Evolutionary conservation across 1,284 basidiomycete species (phyloP).

Genomic region (Irpex rosettiformis): DNA sequence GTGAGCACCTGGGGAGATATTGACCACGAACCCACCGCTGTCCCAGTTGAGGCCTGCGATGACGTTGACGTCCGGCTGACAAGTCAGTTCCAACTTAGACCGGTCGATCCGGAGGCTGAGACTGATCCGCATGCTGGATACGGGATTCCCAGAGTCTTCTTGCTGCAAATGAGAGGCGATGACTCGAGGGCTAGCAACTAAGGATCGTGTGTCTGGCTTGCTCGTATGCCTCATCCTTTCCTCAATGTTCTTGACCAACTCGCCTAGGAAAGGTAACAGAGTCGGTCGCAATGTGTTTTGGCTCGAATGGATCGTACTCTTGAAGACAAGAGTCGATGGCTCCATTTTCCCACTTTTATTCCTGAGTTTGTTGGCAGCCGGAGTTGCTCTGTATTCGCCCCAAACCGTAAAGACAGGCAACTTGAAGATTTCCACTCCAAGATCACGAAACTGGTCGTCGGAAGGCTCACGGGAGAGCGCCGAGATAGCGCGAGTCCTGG

Average conservation of each 20-base stretch:
- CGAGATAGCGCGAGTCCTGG: constrained; percentile 34
- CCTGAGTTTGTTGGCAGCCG: constrained; percentile 36
- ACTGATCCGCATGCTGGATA: constrained; percentile 63
- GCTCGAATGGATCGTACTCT: constrained; percentile 82
- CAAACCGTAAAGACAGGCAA: constrained; percentile 83
- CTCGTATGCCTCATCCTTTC: constrained; percentile 49
- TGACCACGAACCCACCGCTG: constrained; percentile 84
- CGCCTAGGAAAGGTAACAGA: constrained; percentile 80
- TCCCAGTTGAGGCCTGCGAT: constrained; percentile 86
- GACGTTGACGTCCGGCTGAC: constrained; percentile 87
- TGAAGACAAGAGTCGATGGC: constrained; percentile 66
- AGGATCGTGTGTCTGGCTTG: constrained; percentile 21
- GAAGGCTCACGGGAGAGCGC: constrained; percentile 37
- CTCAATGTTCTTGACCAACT: constrained; percentile 65
- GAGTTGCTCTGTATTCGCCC: constrained; percentile 71
- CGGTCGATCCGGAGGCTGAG: constrained; percentile 88
- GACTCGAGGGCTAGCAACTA: constrained; percentile 5
- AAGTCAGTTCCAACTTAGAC: constrained; percentile 81
- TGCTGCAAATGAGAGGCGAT: background rate
- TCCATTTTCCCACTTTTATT: constrained; percentile 29
- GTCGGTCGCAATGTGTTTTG: constrained; percentile 79
- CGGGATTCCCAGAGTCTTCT: constrained; percentile 17
- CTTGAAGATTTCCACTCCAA: constrained; percentile 61
- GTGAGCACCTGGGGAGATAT: constrained; percentile 67
- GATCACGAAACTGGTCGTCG: constrained; percentile 44